Percentiles rank a stretch among this genome's conserved stretches.
phyloP scores from a whole-genome alignment of 768 basidiomycete species.

The Mycena polygramma region DNA sequence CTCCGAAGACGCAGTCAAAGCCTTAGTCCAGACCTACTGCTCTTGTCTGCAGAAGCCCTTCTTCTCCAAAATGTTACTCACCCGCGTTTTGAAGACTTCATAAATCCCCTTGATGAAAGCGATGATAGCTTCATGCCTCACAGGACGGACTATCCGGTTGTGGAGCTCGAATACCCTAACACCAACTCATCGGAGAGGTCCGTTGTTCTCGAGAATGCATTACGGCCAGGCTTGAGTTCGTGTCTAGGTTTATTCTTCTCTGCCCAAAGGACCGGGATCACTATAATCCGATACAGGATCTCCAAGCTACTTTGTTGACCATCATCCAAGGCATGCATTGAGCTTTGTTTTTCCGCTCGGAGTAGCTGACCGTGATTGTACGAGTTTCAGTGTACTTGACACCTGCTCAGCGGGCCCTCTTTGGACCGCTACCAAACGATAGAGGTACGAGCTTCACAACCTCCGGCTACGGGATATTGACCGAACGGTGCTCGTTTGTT shows the following conservation, averaged over 20 bases:
- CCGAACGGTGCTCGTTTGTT: no score
- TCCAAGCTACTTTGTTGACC: constrained; percentile 77
- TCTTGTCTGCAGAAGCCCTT: constrained; percentile 62
- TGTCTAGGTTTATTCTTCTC: constrained; percentile 76
- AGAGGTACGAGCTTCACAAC: no score
- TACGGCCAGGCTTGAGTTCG: no score
- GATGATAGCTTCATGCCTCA: constrained; percentile 77
- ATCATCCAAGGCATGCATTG: constrained; percentile 73
- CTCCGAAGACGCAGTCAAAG: constrained; percentile 73
- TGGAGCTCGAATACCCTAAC: constrained; percentile 86
- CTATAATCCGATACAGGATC: constrained; percentile 86
- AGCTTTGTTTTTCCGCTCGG: no score
- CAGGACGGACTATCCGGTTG: constrained; percentile 71
- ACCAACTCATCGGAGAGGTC: constrained; percentile 76
- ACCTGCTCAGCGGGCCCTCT: constrained; percentile 70
- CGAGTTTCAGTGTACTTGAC: constrained; percentile 71
- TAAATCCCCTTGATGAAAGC: constrained; percentile 69
- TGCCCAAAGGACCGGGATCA: constrained; percentile 88
- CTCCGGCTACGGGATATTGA: no score
- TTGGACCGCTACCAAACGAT: constrained; percentile 67
- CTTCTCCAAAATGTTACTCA: constrained; percentile 6
- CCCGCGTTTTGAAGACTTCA: constrained; percentile 66
- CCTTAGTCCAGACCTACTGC: constrained; percentile 76
- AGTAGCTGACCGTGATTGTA: no score
- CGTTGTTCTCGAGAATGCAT: constrained; percentile 27